Base-by-base conservation (phyloP, 352 stramenopile genomes). In the Pythium chondricola region DNA sequence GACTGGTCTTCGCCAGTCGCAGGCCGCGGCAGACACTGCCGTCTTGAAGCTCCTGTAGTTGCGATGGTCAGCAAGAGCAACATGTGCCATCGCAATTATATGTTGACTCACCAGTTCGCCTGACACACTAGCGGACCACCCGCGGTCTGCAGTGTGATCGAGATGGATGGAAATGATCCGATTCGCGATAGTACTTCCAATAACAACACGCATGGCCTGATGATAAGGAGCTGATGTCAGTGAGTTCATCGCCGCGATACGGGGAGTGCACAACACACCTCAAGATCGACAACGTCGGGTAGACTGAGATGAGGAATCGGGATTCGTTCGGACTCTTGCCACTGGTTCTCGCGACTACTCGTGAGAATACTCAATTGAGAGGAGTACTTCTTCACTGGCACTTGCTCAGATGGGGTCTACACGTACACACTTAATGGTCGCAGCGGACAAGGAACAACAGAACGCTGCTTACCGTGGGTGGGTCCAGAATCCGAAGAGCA, bases 21-120 rank as follows among this genome's bases (percentile, higher is more conserved):
- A 85, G 52, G 17, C 73, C 73, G 54, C 67, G 70, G 27, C 73
- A 81, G 8, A 74, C 56, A 24, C 83, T 68, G 8, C 36, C 67
- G 8, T 63, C 16, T 8, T 66, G 56, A 6, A 85, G 57, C 11
- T 83, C 63, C 73, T 85, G 14, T 20, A 36, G 6, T 26, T 26
- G 10, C 41, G 6, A 32, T 16, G 6, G n/a, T n/a, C n/a, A n/a
- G n/a, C n/a, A n/a, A n/a, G n/a, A n/a, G n/a, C n/a, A n/a, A n/a
- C n/a, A n/a, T n/a, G n/a, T n/a, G n/a, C n/a, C n/a, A n/a, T n/a
- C n/a, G n/a, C n/a, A n/a, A n/a, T n/a, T n/a, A n/a, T n/a, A n/a
- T n/a, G 18, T 10, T 3, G 6, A 20, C 52, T 45, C 43, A 85
- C 73, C 50, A 85, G 20, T 62, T 81, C 68, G 8, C 65, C 63